These are phyloP conservation scores for Chalciporus pseudorubinellus DNA, from an alignment of 768 basidiomycete genomes.

Conservation along the genomic window DNA sequence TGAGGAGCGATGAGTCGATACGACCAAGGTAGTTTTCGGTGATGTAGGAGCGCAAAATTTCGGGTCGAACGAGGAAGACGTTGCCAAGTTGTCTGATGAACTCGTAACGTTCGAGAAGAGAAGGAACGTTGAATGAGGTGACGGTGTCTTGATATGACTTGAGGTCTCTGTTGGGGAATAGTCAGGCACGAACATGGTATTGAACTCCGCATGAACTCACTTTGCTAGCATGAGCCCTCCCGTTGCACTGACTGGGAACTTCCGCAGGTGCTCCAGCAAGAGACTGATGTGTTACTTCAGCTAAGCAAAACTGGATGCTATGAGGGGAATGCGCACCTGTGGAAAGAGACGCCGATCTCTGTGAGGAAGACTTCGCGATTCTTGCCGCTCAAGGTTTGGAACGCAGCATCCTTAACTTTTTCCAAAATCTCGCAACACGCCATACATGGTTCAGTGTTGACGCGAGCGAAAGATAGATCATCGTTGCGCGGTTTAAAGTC, in stretches of 20 bases:
- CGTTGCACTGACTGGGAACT: slow-evolving; percentile 94
- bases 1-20: slow-evolving; percentile 81
- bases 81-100: slow-evolving; percentile 97
- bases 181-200: neutral
- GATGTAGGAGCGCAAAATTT: slow-evolving; percentile 93
- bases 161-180: slow-evolving; percentile 64
- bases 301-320: neutral
- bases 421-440: slow-evolving; percentile 84
- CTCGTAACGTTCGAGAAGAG: slow-evolving; percentile 92
- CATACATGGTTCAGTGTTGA: slow-evolving; percentile 91
- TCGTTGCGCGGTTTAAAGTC: slow-evolving; percentile 98
- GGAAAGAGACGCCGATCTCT: slow-evolving; percentile 93
- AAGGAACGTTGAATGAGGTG: slow-evolving; percentile 74
- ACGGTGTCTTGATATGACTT: slow-evolving; percentile 94
- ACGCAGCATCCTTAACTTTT: slow-evolving; percentile 73
- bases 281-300: slow-evolving; percentile 47
- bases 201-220: slow-evolving; percentile 45
- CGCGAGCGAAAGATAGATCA: slow-evolving; percentile 89
- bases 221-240: slow-evolving; percentile 98
- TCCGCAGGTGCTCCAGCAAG: slow-evolving; percentile 90
- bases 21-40: slow-evolving; percentile 90
- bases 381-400: slow-evolving; percentile 81
- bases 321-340: slow-evolving; percentile 50
- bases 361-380: slow-evolving; percentile 91
- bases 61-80: slow-evolving; percentile 93